A percentile compares a stretch with the other conserved stretches of the same genome.
Evolutionary conservation across 202 grass and related monocot genomes (phyloP).

Genomic region (Musa balbisiana): DNA sequence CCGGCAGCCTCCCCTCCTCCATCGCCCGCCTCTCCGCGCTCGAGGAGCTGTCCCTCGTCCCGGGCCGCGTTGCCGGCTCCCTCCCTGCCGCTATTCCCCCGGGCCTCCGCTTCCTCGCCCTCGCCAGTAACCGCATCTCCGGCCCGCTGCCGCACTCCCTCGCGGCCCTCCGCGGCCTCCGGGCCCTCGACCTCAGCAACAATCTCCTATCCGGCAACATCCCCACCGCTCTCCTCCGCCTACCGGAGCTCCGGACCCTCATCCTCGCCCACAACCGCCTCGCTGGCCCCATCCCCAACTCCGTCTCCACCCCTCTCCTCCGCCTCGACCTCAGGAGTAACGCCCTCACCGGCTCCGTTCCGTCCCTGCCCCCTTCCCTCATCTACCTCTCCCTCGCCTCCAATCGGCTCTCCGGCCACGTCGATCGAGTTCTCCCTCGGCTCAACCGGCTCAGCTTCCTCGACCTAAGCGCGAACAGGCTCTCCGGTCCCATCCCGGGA

Average conservation of each 20-base stretch:
- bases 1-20: conserved; percentile 49
- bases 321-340: conserved; percentile 86
- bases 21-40: conserved; percentile 51
- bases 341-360: conserved; percentile 45
- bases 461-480: conserved; percentile 83
- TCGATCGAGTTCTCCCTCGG: conserved; percentile 44
- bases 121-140: conserved; percentile 78
- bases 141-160: conserved; percentile 53
- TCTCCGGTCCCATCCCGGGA: conserved; percentile 58
- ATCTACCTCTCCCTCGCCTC: conserved; percentile 75
- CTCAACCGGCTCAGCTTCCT: conserved; percentile 64
- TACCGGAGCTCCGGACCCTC: conserved; percentile 62
- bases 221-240: conserved; percentile 36
- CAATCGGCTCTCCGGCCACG: conserved; percentile 50
- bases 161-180: conserved; percentile 46
- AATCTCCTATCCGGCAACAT: conserved; percentile 69
- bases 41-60: conserved; percentile 84
- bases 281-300: conserved; percentile 49
- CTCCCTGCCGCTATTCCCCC: conserved; percentile 46
- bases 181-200: conserved; percentile 85
- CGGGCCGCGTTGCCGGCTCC: conserved; percentile 57
- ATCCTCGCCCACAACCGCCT: conserved; percentile 86
- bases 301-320: conserved; percentile 48
- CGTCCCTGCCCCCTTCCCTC: conserved; percentile 43
- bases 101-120: conserved; percentile 68